phyloP scores from a whole-genome alignment of 495 filamentous ascomycete genomes.

The Aspergillus haitiensis region DNA sequence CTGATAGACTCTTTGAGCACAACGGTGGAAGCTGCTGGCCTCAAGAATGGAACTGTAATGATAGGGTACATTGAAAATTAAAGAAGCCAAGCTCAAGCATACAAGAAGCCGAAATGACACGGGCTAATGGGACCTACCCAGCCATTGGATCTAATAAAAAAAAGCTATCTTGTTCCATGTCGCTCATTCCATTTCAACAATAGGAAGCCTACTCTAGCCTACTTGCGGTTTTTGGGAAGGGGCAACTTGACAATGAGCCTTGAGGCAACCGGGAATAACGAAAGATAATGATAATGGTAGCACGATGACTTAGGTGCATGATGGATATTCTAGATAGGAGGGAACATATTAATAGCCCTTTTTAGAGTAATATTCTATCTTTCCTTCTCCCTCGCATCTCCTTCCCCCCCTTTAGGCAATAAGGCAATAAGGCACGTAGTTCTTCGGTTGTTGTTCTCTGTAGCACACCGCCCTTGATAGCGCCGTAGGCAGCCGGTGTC shows the following conservation, averaged over 20 bases:
- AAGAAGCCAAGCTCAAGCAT: not conserved
- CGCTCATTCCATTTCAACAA: not conserved
- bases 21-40: slow-evolving; percentile 77
- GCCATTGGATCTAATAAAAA: not conserved
- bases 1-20: slow-evolving; percentile 70
- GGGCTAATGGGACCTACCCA: not conserved
- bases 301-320: not conserved
- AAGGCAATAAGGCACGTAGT: not conserved
- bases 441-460: not conserved
- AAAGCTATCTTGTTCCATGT: not conserved
- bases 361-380: not conserved
- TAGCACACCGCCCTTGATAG: slow-evolving; percentile 17
- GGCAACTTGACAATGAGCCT: not conserved
- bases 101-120: not conserved
- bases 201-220: not conserved
- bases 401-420: not conserved
- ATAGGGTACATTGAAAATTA: slow-evolving; percentile 79
- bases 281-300: not conserved
- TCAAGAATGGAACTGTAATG: slow-evolving; percentile 91
- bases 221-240: not conserved
- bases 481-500: not conserved
- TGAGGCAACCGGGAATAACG: not conserved
- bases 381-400: not conserved
- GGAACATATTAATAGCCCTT: not conserved
- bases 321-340: not conserved